These are phyloP conservation scores for Venturia oleaginea DNA, from an alignment of 2,329 filamentous ascomycete genomes.

Conservation along the genomic window DNA sequence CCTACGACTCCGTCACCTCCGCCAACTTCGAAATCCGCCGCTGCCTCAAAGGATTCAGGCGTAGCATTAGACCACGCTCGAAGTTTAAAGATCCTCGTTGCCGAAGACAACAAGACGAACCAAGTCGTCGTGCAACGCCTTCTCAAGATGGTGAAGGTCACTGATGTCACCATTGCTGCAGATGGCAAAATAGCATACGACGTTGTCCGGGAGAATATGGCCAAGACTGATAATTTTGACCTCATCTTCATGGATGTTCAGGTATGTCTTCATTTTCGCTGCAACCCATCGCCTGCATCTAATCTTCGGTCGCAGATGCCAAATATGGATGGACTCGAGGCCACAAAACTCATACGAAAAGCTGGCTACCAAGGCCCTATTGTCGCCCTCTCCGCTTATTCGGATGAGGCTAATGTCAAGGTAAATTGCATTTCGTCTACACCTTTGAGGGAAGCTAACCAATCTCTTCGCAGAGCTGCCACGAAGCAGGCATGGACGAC, in stretches of 20 bases:
- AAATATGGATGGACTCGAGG: slow-evolving; percentile 81
- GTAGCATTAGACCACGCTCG: background rate
- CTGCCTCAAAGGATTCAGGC: background rate
- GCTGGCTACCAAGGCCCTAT: slow-evolving; percentile 85
- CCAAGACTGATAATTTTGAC: slow-evolving; percentile 62
- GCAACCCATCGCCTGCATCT: background rate
- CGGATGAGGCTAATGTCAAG: slow-evolving; percentile 80
- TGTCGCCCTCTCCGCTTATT: slow-evolving; percentile 82
- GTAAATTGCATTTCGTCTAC: slow-evolving; percentile 42
- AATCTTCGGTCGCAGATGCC: slow-evolving; percentile 56
- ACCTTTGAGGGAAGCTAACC: background rate
- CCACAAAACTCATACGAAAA: slow-evolving; percentile 72
- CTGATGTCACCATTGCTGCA: slow-evolving; percentile 80
- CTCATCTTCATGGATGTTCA: slow-evolving; percentile 93
- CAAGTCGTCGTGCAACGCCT: slow-evolving; percentile 47
- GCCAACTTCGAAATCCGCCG: slow-evolving; percentile 21
- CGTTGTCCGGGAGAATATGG: slow-evolving; percentile 74
- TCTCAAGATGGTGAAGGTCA: slow-evolving; percentile 69
- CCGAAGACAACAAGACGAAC: slow-evolving; percentile 60
- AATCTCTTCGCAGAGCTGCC: slow-evolving; percentile 35
- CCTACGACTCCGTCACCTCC: slow-evolving; percentile 27
- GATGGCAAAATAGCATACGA: slow-evolving; percentile 72
- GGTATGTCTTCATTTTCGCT: slow-evolving; percentile 18
- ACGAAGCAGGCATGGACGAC: slow-evolving; percentile 87
- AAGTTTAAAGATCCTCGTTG: slow-evolving; percentile 56